Conservation (phyloP, 306 rosid genomes). For the Cicer chorassanicum region DNA sequence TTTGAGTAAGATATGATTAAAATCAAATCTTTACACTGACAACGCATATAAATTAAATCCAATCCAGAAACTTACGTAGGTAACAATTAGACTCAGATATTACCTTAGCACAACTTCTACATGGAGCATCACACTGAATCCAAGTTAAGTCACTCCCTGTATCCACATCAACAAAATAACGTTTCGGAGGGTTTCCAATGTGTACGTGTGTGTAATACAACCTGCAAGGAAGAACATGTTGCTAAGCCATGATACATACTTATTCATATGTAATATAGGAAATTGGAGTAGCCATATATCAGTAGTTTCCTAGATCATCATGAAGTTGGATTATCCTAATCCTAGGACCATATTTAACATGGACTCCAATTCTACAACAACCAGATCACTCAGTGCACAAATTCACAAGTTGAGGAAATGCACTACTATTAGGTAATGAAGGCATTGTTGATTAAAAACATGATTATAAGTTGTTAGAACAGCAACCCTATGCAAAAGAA, state of each 20-base stretch:
- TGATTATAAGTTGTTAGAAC: not conserved
- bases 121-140: conserved; percentile 92
- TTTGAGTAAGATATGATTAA: too few relatives aligned
- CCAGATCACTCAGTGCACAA: not conserved
- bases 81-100: conserved; percentile 22
- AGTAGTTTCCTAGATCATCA: conserved; percentile 33
- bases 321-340: not conserved
- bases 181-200: conserved; percentile 78
- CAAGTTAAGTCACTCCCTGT: conserved; percentile 92
- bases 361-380: conserved; percentile 22
- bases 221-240: conserved; percentile 48
- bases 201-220: conserved; percentile 68
- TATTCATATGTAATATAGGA: not conserved
- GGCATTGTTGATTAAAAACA: conserved; percentile 22
- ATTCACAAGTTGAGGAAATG: conserved; percentile 30
- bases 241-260: conserved; percentile 22
- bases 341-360: not conserved
- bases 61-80: not conserved
- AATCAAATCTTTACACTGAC: too few relatives aligned
- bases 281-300: conserved; percentile 24
- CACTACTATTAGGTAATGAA: not conserved
- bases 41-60: too few relatives aligned
- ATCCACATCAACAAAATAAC: conserved; percentile 77
- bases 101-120: conserved; percentile 85
- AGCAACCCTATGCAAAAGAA: too few relatives aligned